phyloP scores from a whole-genome alignment of 257 asterid genomes.

The Leonotis leonurus region DNA sequence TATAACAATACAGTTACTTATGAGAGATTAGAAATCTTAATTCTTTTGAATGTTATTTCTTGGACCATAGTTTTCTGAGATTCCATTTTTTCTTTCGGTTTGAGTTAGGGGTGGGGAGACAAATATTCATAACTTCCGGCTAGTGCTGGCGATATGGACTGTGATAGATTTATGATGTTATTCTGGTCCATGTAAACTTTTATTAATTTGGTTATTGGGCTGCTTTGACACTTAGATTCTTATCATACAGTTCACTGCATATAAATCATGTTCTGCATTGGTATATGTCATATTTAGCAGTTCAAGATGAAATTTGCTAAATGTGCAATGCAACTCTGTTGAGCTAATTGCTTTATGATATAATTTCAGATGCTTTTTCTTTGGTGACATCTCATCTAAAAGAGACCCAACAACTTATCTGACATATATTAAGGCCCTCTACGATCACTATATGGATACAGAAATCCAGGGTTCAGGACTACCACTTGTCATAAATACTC shows the following conservation, averaged over 20 bases:
- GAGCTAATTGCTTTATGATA: conserved; percentile 1
- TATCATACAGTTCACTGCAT: neutral
- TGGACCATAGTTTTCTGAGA: neutral
- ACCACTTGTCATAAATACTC: conserved; percentile 87
- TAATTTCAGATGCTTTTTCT: conserved; percentile 80
- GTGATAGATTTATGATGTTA: neutral
- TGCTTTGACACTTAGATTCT: neutral
- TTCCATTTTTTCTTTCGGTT: neutral
- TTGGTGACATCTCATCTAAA: conserved; percentile 87
- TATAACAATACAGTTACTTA: neutral
- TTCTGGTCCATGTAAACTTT: neutral
- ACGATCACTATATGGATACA: conserved; percentile 51
- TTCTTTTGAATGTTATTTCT: neutral
- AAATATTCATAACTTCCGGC: neutral
- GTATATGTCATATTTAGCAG: neutral
- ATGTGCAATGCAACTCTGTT: conserved; percentile 3
- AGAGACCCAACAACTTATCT: conserved; percentile 70
- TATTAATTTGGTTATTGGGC: neutral
- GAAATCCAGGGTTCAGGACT: conserved; percentile 30
- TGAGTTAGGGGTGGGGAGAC: neutral
- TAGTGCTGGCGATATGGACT: neutral
- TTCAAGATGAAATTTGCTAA: neutral
- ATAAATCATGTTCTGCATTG: neutral
- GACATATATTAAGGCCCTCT: conserved; percentile 48
- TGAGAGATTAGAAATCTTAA: too few species aligned